Conservation (phyloP, 1,139 yeast species). For the Candida sp. region DNA sequence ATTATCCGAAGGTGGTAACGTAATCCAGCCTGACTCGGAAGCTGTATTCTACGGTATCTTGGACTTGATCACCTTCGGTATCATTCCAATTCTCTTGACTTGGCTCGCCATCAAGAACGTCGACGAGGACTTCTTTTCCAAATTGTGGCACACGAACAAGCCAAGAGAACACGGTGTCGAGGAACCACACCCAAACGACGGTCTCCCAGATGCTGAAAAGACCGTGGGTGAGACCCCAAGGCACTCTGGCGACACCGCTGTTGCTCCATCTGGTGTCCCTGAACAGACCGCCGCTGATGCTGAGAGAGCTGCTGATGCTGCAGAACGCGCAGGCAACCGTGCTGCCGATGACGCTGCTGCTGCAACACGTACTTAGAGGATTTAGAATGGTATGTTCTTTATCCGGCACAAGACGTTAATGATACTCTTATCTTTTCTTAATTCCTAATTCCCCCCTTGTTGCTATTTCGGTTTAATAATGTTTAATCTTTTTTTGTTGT, state of each 20-base stretch:
- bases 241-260: slow-evolving; percentile 41
- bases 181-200: background rate
- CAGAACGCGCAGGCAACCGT: background rate
- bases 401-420: background rate
- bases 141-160: slow-evolving; percentile 21
- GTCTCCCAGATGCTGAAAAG: slow-evolving; percentile 20
- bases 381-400: background rate
- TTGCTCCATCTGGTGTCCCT: slow-evolving; percentile 22
- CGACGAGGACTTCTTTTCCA: slow-evolving; percentile 35
- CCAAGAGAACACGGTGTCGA: slow-evolving; percentile 2
- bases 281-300: background rate
- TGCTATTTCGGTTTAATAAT: background rate
- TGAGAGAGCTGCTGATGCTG: background rate
- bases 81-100: slow-evolving; percentile 43
- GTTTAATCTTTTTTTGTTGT: background rate
- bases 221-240: slow-evolving; percentile 33
- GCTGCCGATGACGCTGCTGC: too few relatives aligned
- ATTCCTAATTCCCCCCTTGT: background rate
- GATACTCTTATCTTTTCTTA: background rate
- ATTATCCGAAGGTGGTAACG: slow-evolving; percentile 70
- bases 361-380: background rate
- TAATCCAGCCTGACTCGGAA: slow-evolving; percentile 67
- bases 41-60: slow-evolving; percentile 68
- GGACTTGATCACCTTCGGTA: slow-evolving; percentile 51
- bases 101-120: slow-evolving; percentile 31